Evolutionary conservation across 306 rosid species (phyloP), one percentile per base, ranked within the genome.

Genomic region (Psophocarpus tetragonolobus): DNA sequence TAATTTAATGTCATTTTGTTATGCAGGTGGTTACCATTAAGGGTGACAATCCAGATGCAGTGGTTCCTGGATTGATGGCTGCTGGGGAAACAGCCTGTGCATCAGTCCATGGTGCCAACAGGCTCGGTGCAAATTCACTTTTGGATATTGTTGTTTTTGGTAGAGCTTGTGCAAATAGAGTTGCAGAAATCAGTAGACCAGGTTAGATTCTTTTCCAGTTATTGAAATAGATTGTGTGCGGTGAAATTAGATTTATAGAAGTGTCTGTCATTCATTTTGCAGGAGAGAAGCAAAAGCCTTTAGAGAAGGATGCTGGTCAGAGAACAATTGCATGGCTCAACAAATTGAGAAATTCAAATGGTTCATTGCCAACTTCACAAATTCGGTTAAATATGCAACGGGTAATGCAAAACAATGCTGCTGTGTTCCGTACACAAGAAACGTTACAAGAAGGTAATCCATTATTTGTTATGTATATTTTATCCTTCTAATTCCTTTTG

Each of bases 21-120:
- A 41, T 51, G 30, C 86, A 93, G 98, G 98, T 87, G 6, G 90
- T 91, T 84, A 88, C 91, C 15, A 81, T 88, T 76, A 85, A 88
- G 83, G 97, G 94, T 76, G 68, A 93, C 51, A 47, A 93, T 82
- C 91, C 93, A 44, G 98, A 93, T 84, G 68, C 87, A 15, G 75
- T 87, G 44, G 62, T 93, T 69, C 91, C 94, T 80, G 97, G 97
- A 65, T 78, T 93, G 74, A 82, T 93, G 97, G 97, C 97, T 47
- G 97, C 97, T 53, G 97, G 97, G 39, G 97, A 93, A 87, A 84
- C 96, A 24, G 97, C 97, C 30, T 93, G 98, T 85, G 98, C 98
- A 24, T 91, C 98, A 1, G 98, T 93, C 70, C 98, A 93, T 57
- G 98, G 98, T 26, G 93, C 98, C 73, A 93, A 93, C 83, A 87